phyloP scores from a whole-genome alignment of 1,284 basidiomycete species.

The Apiotrichum montevideense region DNA sequence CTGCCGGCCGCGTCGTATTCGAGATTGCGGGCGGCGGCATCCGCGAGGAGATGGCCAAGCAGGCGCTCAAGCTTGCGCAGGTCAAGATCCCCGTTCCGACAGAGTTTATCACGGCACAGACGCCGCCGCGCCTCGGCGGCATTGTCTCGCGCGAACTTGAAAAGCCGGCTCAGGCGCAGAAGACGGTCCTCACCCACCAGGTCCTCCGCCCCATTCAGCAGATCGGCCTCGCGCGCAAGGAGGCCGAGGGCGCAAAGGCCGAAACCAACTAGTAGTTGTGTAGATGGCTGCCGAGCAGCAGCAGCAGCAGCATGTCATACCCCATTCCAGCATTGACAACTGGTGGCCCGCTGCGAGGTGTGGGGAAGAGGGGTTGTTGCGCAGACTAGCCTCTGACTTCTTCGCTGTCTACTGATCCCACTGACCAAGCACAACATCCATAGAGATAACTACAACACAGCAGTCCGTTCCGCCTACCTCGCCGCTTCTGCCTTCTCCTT shows the following conservation, averaged over 20 bases:
- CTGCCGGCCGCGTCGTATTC: constrained; percentile 86
- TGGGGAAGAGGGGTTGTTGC: too few relatives aligned
- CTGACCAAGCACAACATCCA: too few relatives aligned
- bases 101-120: constrained; percentile 71
- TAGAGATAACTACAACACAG: too few relatives aligned
- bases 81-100: constrained; percentile 82
- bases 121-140: constrained; percentile 71
- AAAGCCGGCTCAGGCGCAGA: constrained; percentile 25
- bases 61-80: constrained; percentile 83
- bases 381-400: too few relatives aligned
- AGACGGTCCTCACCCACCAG: neutral
- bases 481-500: constrained; percentile 41
- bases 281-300: neutral
- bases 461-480: too few relatives aligned
- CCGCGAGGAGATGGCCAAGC: constrained; percentile 85
- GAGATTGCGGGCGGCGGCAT: constrained; percentile 89
- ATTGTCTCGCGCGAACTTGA: constrained; percentile 29
- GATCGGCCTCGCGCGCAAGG: constrained; percentile 2
- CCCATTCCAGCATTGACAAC: constrained; percentile 1
- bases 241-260: neutral
- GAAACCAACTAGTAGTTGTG: neutral
- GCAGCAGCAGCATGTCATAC: neutral
- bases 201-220: constrained; percentile 5
- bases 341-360: too few relatives aligned
- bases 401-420: too few relatives aligned